Evolutionary conservation across 2,329 filamentous ascomycete species (phyloP).

Genomic region (Colletotrichum trifolii): DNA sequence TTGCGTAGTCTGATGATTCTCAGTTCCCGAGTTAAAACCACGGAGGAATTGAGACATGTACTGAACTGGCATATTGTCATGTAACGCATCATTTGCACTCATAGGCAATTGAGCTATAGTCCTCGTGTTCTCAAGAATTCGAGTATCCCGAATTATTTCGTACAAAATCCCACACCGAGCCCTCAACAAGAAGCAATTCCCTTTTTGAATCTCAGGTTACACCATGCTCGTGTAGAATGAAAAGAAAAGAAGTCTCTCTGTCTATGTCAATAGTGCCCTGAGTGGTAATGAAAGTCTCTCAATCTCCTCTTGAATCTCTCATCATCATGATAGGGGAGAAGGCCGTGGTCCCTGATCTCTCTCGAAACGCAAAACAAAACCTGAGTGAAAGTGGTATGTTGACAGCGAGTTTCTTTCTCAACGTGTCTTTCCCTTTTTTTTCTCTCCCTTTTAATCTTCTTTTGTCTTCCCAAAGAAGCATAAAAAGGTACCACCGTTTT

Average conservation of each 20-base stretch:
- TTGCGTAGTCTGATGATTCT: no score
- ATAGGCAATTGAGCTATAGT: background rate
- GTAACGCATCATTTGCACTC: background rate
- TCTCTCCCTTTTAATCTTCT: conserved; percentile 21
- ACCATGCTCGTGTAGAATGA: conserved; percentile 36
- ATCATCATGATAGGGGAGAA: conserved; percentile 32
- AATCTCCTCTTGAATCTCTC: conserved; percentile 37
- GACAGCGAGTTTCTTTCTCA: background rate
- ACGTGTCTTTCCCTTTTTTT: conserved; percentile 25
- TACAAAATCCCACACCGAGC: conserved; percentile 33
- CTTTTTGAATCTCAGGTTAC: conserved; percentile 37
- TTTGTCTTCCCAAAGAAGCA: conserved; percentile 36
- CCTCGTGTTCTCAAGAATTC: conserved; percentile 27
- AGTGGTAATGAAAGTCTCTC: conserved; percentile 37
- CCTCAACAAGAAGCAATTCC: conserved; percentile 36
- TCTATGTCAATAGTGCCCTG: conserved; percentile 37
- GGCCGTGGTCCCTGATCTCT: conserved; percentile 38
- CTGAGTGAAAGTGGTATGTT: conserved; percentile 28
- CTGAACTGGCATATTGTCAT: background rate
- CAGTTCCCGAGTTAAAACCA: no score
- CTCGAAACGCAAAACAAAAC: conserved; percentile 40
- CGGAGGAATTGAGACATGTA: no score
- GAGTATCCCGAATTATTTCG: conserved; percentile 28
- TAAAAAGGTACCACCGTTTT: conserved; percentile 34
- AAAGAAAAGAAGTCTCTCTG: conserved; percentile 34